Evolutionary conservation across 768 basidiomycete species (phyloP).

Genomic region (Xerocomellus dryophilus): DNA sequence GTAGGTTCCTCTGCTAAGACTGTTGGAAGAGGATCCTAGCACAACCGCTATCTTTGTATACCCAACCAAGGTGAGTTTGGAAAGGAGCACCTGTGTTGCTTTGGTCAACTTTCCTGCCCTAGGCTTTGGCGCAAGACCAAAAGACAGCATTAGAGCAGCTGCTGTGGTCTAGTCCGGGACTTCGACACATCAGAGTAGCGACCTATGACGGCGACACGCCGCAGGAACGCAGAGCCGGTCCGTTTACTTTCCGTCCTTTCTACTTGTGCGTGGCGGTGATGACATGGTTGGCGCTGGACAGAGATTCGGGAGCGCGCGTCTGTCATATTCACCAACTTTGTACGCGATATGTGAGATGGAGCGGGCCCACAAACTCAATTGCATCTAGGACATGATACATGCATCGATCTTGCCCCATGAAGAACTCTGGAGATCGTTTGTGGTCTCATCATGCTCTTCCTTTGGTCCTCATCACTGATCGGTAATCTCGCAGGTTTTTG

Average conservation of each 20-base stretch:
- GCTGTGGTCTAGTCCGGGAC: constrained; percentile 52
- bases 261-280: background rate
- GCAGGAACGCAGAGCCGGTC: constrained; percentile 60
- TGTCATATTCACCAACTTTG: constrained; percentile 88
- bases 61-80: constrained; percentile 68
- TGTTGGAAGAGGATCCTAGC: constrained; percentile 56
- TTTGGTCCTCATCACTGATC: constrained; percentile 2
- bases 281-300: constrained; percentile 21
- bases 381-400: constrained; percentile 74
- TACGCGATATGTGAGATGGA: constrained; percentile 30
- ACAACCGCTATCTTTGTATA: constrained; percentile 83
- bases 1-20: constrained; percentile 68
- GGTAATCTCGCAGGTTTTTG: constrained; percentile 52
- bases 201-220: constrained; percentile 92
- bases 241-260: background rate
- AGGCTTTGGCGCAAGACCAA: constrained; percentile 92
- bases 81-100: background rate
- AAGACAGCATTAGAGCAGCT: constrained; percentile 66
- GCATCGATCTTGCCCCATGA: constrained; percentile 83
- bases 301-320: constrained; percentile 72
- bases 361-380: background rate
- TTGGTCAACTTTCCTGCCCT: background rate
- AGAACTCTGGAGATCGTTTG: constrained; percentile 73
- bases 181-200: constrained; percentile 62
- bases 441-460: background rate